Evolutionary conservation across 2,329 filamentous ascomycete genomes (phyloP), one percentile per base, ranked within the genome.

Genomic region (Hypocrella siamensis): DNA sequence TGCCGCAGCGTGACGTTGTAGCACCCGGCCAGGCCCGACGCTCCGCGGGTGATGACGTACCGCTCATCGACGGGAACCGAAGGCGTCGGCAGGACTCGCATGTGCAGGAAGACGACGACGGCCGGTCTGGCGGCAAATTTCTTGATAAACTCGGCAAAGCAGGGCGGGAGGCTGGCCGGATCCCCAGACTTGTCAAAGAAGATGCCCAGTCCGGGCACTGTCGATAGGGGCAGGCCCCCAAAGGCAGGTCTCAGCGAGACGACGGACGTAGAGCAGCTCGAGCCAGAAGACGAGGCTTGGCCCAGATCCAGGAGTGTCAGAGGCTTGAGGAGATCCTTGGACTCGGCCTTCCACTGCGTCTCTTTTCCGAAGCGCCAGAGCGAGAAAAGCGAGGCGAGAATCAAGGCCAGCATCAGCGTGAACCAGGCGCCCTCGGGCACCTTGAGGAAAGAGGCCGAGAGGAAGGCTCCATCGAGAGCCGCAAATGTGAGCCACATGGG

Each of bases 321-420:
- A 60, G 44, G 44, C 27, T 61, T 58, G 34, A 74, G 59, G 4
- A 64, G 62, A 41, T 83, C 76, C 34, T 65, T 60, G 1, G 65
- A 63, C 53, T 86, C 79, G 3, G 79, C 72, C 6, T 54, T 56
- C 79, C 80, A 86, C 47, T 86, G 80, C 37, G 72, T 66, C 46
- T 84, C 78, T 48, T 86, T 85, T 12, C 80, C 80, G 43, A 74
- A 86, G 19, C 80, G 69, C 80, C 80, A 86, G 9, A 85, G 63
- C 3, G 83, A 60, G 45, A 86, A 79, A 27, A 84, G 52, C 27
- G 53, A 57, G 0, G 75, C 67, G 2, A 86, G 63, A 7, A 79
- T 55, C 3, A 60, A 57, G 0, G 78, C 64, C 5, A 86, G 60
- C 0, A 72, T 60, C 2, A 85, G 56, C 0, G 80, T 85, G 46